These are phyloP conservation scores for Ichthyophthirius multifiliis DNA, from an alignment of 169 alveolate species.

Conservation along the genomic window DNA sequence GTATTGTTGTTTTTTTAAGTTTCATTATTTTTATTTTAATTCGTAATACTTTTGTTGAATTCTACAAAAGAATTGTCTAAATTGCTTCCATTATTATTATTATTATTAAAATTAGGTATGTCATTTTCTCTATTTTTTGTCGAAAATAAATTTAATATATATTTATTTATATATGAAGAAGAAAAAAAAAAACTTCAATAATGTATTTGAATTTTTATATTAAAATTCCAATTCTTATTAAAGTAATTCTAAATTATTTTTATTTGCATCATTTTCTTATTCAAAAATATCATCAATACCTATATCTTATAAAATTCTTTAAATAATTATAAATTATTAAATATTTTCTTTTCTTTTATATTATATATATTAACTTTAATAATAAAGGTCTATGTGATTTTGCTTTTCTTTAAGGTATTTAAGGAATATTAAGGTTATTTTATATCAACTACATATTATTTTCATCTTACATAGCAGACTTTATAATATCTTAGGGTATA, in stretches of 20 bases:
- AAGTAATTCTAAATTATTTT: conserved; percentile 8
- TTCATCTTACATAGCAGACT: conserved; percentile 20
- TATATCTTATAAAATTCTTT: conserved; percentile 66
- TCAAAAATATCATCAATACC: conserved; percentile 67
- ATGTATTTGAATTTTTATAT: background rate
- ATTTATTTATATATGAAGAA: background rate
- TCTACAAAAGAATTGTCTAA: background rate
- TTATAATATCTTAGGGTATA: conserved; percentile 17
- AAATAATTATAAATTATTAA: background rate
- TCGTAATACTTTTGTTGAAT: background rate
- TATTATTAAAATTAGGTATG: background rate
- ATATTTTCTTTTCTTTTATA: background rate
- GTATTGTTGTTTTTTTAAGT: too few species aligned
- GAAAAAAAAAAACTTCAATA: background rate
- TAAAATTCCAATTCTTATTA: background rate
- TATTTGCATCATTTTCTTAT: conserved; percentile 38
- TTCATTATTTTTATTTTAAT: too few species aligned
- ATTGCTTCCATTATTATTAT: background rate
- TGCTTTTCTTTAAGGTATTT: conserved; percentile 61
- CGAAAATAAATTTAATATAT: too few species aligned
- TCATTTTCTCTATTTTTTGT: background rate
- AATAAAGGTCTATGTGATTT: conserved; percentile 51
- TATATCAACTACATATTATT: conserved; percentile 15
- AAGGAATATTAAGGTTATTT: conserved; percentile 13
- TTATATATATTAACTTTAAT: conserved; percentile 21